A percentile compares a stretch with the other conserved stretches of the same genome.
phyloP scores from a whole-genome alignment of 768 basidiomycete species.

The Erythrobasidium yunnanense region DNA sequence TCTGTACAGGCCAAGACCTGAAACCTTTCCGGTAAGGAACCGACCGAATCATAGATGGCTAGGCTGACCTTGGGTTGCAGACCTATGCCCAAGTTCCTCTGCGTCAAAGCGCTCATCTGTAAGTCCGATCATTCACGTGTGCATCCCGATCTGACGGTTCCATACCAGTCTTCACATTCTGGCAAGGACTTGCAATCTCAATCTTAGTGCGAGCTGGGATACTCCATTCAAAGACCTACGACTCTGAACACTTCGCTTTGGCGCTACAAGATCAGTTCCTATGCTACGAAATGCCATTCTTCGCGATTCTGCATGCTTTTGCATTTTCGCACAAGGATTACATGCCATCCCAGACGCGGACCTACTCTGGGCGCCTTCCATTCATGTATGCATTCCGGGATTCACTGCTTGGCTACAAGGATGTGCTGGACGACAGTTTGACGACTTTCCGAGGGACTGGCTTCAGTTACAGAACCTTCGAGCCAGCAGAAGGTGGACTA shows the following conservation, averaged over 20 bases:
- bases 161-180: constrained; percentile 98
- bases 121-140: too few relatives aligned
- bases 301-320: constrained; percentile 86
- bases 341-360: constrained; percentile 50
- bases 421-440: constrained; percentile 75
- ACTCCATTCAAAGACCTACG: constrained; percentile 49
- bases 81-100: constrained; percentile 92
- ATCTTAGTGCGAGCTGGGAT: constrained; percentile 70
- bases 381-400: constrained; percentile 77
- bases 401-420: constrained; percentile 54
- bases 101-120: constrained; percentile 95
- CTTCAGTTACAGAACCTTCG: constrained; percentile 91
- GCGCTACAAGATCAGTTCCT: constrained; percentile 69
- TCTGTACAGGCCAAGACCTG: constrained; percentile 75
- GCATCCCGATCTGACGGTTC: too few relatives aligned
- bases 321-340: constrained; percentile 88
- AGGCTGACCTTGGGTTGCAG: constrained; percentile 39
- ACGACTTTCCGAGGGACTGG: constrained; percentile 73
- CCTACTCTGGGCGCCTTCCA: constrained; percentile 76
- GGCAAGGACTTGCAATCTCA: constrained; percentile 81
- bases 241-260: constrained; percentile 60
- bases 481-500: constrained; percentile 84
- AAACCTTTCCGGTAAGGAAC: constrained; percentile 66
- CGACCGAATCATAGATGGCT: not conserved
- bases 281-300: constrained; percentile 94